phyloP scores from a whole-genome alignment of 2,329 filamentous ascomycete genomes.

The Calycina herbarum region DNA sequence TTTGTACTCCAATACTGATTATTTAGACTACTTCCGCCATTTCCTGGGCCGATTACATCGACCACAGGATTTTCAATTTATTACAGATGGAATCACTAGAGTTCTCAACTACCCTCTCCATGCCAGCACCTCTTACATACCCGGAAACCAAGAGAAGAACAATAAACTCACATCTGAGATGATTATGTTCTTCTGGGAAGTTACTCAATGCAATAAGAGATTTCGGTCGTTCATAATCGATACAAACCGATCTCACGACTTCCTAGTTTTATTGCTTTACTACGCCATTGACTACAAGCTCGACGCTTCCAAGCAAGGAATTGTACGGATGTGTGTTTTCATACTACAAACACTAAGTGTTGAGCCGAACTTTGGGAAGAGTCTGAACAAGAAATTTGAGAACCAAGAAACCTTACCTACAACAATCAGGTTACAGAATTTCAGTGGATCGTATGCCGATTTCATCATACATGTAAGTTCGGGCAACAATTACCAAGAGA shows the following conservation, averaged over 20 bases:
- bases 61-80: conserved; percentile 95
- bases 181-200: conserved; percentile 97
- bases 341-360: conserved; percentile 92
- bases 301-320: conserved; percentile 83
- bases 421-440: conserved; percentile 78
- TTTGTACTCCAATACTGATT: conserved; percentile 5
- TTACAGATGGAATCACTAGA: conserved; percentile 90
- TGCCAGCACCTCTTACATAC: conserved; percentile 83
- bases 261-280: conserved; percentile 85
- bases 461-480: conserved; percentile 82
- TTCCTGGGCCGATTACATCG: conserved; percentile 79
- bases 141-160: conserved; percentile 71
- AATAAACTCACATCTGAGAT: conserved; percentile 91
- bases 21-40: conserved; percentile 78
- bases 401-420: conserved; percentile 83
- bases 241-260: conserved; percentile 89
- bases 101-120: conserved; percentile 92
- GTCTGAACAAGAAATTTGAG: conserved; percentile 85
- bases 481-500: not conserved
- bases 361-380: conserved; percentile 85
- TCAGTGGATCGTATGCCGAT: conserved; percentile 88
- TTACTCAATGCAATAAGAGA: conserved; percentile 94
- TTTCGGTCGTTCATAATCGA: conserved; percentile 97
- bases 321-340: conserved; percentile 97
- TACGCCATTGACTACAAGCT: conserved; percentile 88